These are phyloP conservation scores for Aspergillus floridensis DNA, from an alignment of 2,329 filamentous ascomycete species.

Conservation along the genomic window DNA sequence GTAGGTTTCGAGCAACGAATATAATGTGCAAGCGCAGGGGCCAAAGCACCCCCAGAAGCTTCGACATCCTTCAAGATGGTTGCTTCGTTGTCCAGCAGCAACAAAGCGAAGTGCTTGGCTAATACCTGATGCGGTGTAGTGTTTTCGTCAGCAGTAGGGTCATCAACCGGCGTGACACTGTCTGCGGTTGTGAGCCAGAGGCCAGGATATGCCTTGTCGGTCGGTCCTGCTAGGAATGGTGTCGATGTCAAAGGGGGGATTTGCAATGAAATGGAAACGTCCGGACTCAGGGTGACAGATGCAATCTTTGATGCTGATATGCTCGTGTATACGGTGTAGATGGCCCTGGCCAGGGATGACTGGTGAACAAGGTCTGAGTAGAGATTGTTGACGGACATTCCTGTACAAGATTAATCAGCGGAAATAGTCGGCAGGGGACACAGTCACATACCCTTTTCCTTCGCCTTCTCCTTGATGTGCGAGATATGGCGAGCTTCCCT, in stretches of 20 bases:
- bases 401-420: constrained; percentile 18
- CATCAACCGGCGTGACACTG: constrained; percentile 69
- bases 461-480: constrained; percentile 74
- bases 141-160: constrained; percentile 57
- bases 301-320: constrained; percentile 84
- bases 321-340: constrained; percentile 76
- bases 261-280: constrained; percentile 60
- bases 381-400: constrained; percentile 35
- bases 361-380: constrained; percentile 51
- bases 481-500: constrained; percentile 83
- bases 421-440: not conserved
- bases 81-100: constrained; percentile 80
- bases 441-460: constrained; percentile 52
- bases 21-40: constrained; percentile 73
- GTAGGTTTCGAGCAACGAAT: constrained; percentile 59
- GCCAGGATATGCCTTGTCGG: constrained; percentile 68
- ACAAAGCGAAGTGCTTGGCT: constrained; percentile 80
- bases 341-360: constrained; percentile 77
- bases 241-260: constrained; percentile 65
- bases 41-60: constrained; percentile 71
- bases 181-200: constrained; percentile 87
- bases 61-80: constrained; percentile 69
- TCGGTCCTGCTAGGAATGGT: constrained; percentile 67
- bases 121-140: constrained; percentile 55
- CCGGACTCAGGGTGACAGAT: constrained; percentile 70